Conservation (phyloP, 2,329 filamentous ascomycete genomes). For the Alternaria burnsii region DNA sequence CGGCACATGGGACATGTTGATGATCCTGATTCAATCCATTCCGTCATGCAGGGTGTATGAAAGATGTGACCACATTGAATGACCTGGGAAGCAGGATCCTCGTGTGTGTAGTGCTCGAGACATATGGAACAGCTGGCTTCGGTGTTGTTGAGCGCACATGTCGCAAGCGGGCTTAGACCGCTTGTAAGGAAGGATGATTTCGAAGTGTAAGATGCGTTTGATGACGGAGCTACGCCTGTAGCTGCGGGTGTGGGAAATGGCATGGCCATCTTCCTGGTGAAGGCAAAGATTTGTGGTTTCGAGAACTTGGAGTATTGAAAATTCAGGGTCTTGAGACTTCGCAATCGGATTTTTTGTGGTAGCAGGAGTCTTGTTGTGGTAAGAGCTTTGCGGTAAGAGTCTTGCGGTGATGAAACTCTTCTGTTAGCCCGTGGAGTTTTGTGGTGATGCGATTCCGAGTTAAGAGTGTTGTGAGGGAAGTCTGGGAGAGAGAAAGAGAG, state of each 20-base stretch:
- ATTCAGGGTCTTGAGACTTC: not conserved
- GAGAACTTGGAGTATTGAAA: not conserved
- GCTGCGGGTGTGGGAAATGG: not conserved
- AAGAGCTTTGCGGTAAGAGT: not conserved
- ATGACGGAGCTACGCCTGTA: not conserved
- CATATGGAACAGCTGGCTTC: not conserved
- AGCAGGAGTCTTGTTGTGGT: not conserved
- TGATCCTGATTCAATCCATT: not conserved
- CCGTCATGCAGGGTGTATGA: not conserved
- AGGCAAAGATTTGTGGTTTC: not conserved
- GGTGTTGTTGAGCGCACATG: not conserved
- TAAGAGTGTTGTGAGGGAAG: not conserved
- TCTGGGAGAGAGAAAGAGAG: not conserved
- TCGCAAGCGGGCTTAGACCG: not conserved
- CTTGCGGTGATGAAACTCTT: not conserved
- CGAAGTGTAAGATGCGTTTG: not conserved
- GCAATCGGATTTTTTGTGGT: not conserved
- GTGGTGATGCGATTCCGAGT: not conserved
- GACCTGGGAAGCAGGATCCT: not conserved
- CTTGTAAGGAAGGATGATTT: not conserved
- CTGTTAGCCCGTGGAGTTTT: not conserved
- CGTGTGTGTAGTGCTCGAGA: not conserved
- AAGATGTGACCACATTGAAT: not conserved
- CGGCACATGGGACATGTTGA: not conserved
- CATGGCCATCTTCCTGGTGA: not conserved